Base-by-base conservation (phyloP, 805 yeast genomes). In the Metschnikowia santaceciliae region DNA sequence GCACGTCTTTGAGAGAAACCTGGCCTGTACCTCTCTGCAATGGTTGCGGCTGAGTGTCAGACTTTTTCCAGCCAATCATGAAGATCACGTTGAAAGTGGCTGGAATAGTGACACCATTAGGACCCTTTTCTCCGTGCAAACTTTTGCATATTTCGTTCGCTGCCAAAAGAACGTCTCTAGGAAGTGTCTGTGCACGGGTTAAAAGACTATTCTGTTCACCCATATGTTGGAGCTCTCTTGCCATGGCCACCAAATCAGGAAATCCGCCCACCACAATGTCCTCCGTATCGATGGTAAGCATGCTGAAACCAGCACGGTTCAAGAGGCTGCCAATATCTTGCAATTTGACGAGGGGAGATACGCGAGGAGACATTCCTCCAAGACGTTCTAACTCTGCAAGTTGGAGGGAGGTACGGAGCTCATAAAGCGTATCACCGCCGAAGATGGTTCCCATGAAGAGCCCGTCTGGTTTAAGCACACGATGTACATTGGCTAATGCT, bases 61-160 rank as follows among this genome's bases (percentile, higher is more conserved):
- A 78, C 56, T 84, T 82, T 64, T 87, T 89, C 96, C 96, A 89
- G 2, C 96, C 96, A 62, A 89, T 86, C 90, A 88, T 84, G 63
- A 84, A 86, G 23, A 88, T 80, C 48, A 89, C 80, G 53, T 89
- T 72, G 68, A 80, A 89, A 0, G 96, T 88, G 8, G 89, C 90
- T 1, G 96, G 96, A n/a, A 88, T 64, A 0, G 81, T 70, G 59
- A 57, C 72, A 2, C 76, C 80, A 14, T 70, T 56, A 2, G 68
- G 70, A 52, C 80, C 88, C 5, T 64, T 64, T 44, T 83, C 85
- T 1, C 90, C 90, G 63, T 89, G 92, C 64, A 89, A 70, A 5
- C 80, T 71, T 55, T 75, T 75, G 65, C 89, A 89, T 34, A 89
- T 86, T 23, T 88, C 85, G 53, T 85, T 85, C 0, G 92, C 84